phyloP scores from a whole-genome alignment of 202 grass and related monocot species.

The Elaeis oleifera region DNA sequence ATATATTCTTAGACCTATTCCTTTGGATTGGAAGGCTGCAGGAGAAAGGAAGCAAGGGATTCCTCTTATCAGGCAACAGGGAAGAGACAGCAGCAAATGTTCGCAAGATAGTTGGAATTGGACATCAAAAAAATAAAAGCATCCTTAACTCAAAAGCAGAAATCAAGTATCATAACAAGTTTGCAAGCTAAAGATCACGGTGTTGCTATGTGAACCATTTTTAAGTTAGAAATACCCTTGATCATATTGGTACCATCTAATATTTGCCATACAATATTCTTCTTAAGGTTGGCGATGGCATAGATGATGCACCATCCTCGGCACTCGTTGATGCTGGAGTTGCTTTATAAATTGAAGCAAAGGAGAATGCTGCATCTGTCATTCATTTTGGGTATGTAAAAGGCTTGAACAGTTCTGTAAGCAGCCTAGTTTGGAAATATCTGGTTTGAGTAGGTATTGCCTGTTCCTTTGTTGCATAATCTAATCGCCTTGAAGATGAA shows the following conservation, averaged over 20 bases:
- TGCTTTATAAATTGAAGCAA: constrained; percentile 64
- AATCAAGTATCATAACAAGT: constrained; percentile 70
- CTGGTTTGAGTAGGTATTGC: too few species aligned
- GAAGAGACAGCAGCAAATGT: constrained; percentile 72
- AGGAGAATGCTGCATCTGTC: constrained; percentile 82
- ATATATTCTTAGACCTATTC: constrained; percentile 12
- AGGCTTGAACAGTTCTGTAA: constrained; percentile 46
- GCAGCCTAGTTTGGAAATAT: too few species aligned
- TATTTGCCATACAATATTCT: neutral
- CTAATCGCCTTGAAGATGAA: too few species aligned
- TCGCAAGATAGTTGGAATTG: constrained; percentile 56
- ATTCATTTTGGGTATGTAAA: constrained; percentile 62
- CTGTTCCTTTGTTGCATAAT: too few species aligned
- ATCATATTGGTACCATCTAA: too few species aligned
- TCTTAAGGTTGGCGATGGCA: constrained; percentile 79
- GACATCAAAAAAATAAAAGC: constrained; percentile 48
- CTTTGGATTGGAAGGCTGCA: constrained; percentile 42
- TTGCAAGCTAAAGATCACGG: constrained; percentile 51
- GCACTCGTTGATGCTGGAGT: constrained; percentile 85
- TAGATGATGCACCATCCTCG: constrained; percentile 85
- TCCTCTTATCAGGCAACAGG: constrained; percentile 78
- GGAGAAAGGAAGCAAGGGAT: constrained; percentile 41
- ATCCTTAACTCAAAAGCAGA: constrained; percentile 67
- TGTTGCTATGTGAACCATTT: constrained; percentile 60
- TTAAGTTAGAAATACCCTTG: too few species aligned